Evolutionary conservation across 345 rosid species (phyloP).

Genomic region (Eucalyptus erythrocorys): DNA sequence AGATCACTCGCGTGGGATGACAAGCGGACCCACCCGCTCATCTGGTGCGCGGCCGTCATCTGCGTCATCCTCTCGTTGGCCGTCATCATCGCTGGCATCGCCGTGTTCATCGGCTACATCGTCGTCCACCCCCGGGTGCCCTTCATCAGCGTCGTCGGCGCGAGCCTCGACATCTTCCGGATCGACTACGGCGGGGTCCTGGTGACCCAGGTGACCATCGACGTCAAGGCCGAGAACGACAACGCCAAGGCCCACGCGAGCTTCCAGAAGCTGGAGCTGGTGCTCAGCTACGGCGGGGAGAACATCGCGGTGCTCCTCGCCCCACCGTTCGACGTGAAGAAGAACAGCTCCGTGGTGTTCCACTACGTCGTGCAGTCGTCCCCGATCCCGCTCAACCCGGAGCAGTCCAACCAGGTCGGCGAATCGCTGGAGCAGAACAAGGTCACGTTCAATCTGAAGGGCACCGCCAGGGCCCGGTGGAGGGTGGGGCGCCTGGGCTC

Average conservation of each 20-base stretch:
- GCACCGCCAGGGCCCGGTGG: slow-evolving; percentile 59
- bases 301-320: slow-evolving; percentile 34
- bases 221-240: slow-evolving; percentile 49
- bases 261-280: slow-evolving; percentile 26
- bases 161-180: slow-evolving; percentile 38
- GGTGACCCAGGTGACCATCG: slow-evolving; percentile 46
- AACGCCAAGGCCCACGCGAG: slow-evolving; percentile 57
- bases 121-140: slow-evolving; percentile 79
- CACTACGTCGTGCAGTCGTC: slow-evolving; percentile 41
- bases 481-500: slow-evolving; percentile 62
- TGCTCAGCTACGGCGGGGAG: slow-evolving; percentile 31
- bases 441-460: slow-evolving; percentile 48
- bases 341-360: slow-evolving; percentile 21
- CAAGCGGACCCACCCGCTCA: slow-evolving; percentile 24
- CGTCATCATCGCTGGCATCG: slow-evolving; percentile 56
- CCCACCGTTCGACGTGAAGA: slow-evolving; percentile 44
- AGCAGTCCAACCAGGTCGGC: slow-evolving; percentile 21
- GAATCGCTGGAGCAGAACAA: slow-evolving; percentile 29
- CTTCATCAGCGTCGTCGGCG: slow-evolving; percentile 39
- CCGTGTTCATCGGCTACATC: slow-evolving; percentile 51
- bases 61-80: slow-evolving; percentile 54
- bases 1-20: fast-evolving
- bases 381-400: slow-evolving; percentile 48
- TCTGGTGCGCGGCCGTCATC: slow-evolving; percentile 69
- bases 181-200: slow-evolving; percentile 29